Base-by-base conservation (phyloP, 1,139 yeast genomes). In the Kodamaea anthophila region DNA sequence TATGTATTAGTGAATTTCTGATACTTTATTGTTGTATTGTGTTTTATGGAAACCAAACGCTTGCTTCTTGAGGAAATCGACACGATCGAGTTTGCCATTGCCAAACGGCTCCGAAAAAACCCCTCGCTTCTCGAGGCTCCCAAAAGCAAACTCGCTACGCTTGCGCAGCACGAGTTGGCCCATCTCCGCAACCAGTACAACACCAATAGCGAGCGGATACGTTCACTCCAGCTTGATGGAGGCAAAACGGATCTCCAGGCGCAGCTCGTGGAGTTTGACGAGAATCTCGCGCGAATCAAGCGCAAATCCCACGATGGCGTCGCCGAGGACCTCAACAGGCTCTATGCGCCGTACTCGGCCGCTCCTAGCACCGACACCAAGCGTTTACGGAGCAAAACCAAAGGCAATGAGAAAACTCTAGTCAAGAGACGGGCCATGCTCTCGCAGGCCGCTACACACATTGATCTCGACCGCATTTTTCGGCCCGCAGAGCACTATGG, bases 81-180 rank as follows among this genome's bases (percentile, higher is more conserved):
- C 35, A 48, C 48, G 6, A 43, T 66, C 12, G 65, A 64, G 28
- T 35, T 43, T 5, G 59, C 62, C 3, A 40, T 60, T 1, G 40
- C 59, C 13, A 49, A 51, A 32, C 38, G 71, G 29, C 43, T 63
- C 30, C 36, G 53, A 20, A 48, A 53, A 32, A 58, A 61, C 37
- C 65, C 65, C 37, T 27, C 24, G 27, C 13, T 24, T 29, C 32
- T 29, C 22, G 32, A 25, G 18, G 18, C 32, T 24, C 31, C 34
- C 43, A 48, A 24, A 58, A 66, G 36, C 76, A 70, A 39, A 62
- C 69, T 1, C 7, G 24, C 18, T 4, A 44, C 74, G 9, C 41
- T 76, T 10, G 93, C 83, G 41, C 77, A 79, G 42, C 84, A 80
- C 50, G 96, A 88, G 49, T 62, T 85, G 4, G 58, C 63, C 5